phyloP scores from a whole-genome alignment of 768 basidiomycete species.

The Hortiboletus campestris region DNA sequence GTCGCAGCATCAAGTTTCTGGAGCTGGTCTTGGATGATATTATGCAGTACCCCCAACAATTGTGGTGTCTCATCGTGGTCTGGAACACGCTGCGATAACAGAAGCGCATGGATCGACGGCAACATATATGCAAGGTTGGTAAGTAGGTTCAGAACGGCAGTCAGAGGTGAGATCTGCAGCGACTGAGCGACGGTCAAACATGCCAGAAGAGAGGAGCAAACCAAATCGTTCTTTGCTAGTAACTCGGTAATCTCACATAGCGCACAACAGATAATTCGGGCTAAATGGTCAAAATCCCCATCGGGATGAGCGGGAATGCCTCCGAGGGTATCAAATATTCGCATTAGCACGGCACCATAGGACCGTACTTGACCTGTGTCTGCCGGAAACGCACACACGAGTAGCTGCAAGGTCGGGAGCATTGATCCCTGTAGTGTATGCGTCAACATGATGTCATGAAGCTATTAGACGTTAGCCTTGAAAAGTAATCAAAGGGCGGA shows the following conservation, averaged over 20 bases:
- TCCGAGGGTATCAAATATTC: constrained; percentile 32
- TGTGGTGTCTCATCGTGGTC: constrained; percentile 28
- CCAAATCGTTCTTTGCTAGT: constrained; percentile 39
- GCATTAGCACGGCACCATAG: constrained; percentile 45
- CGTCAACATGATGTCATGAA: constrained; percentile 59
- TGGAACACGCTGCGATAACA: constrained; percentile 33
- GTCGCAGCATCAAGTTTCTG: constrained; percentile 34
- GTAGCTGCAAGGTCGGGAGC: constrained; percentile 50
- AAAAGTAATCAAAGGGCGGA: not conserved
- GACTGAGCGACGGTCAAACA: constrained; percentile 6
- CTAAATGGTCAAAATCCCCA: constrained; percentile 18
- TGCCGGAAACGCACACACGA: constrained; percentile 41
- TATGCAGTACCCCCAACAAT: constrained; percentile 41
- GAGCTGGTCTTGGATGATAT: constrained; percentile 40
- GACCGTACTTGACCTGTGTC: constrained; percentile 23
- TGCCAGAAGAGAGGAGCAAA: constrained; percentile 28
- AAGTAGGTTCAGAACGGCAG: constrained; percentile 54
- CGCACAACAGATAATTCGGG: constrained; percentile 33
- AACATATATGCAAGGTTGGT: constrained; percentile 44
- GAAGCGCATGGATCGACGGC: constrained; percentile 43
- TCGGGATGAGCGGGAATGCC: constrained; percentile 18
- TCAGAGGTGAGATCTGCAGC: constrained; percentile 43
- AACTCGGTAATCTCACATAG: constrained; percentile 40
- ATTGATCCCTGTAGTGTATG: constrained; percentile 44
- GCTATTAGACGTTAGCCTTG: constrained; percentile 34